Percentiles rank a stretch among this genome's conserved stretches.
Evolutionary conservation across 148 eudicot genomes (phyloP).

Genomic region (Agrostemma githago): DNA sequence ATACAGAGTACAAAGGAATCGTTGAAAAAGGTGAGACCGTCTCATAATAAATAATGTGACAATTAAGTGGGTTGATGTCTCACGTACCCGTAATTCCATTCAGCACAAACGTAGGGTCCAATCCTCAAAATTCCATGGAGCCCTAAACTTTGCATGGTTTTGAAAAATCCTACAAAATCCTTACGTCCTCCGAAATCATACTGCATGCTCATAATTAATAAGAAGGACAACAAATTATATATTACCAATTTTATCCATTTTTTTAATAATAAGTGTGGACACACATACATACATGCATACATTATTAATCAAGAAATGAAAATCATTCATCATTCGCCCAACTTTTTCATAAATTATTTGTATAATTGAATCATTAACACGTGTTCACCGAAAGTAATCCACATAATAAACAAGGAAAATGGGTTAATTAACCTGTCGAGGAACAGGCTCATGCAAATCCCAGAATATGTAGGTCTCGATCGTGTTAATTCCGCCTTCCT

Average conservation of each 20-base stretch:
- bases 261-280: too few species aligned
- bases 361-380: too few species aligned
- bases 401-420: too few species aligned
- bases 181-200: slow-evolving; percentile 45
- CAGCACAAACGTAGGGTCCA: slow-evolving; percentile 61
- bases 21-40: too few species aligned
- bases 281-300: too few species aligned
- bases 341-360: too few species aligned
- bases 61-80: not conserved
- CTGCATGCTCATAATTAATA: slow-evolving; percentile 10
- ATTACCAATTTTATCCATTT: too few species aligned
- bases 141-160: slow-evolving; percentile 40
- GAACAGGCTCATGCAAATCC: slow-evolving; percentile 44
- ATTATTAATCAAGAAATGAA: too few species aligned
- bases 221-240: not conserved
- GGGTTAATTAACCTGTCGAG: slow-evolving; percentile 24
- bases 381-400: too few species aligned
- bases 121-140: slow-evolving; percentile 51
- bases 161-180: slow-evolving; percentile 44
- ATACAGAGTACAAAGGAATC: too few species aligned
- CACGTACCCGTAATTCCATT: slow-evolving; percentile 64
- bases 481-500: slow-evolving; percentile 43
- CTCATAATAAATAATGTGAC: too few species aligned
- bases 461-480: slow-evolving; percentile 51
- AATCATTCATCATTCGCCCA: too few species aligned